Percentiles rank a stretch among this genome's conserved stretches.
Conservation (phyloP, 768 basidiomycete species). For the Collybiopsis luxurians region DNA sequence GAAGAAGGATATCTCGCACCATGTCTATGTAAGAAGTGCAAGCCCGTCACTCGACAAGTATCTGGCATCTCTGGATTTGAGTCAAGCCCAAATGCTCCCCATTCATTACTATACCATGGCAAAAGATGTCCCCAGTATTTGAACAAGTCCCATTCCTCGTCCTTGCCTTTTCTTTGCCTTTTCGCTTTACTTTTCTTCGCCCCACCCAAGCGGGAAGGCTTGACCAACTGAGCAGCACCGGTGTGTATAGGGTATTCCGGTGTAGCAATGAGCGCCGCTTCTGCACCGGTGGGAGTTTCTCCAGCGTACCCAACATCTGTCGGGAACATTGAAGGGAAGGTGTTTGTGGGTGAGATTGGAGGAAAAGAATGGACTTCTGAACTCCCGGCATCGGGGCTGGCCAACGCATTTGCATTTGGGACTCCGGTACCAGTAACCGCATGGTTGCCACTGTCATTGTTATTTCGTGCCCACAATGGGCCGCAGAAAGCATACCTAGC, state of each 20-base stretch:
- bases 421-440: background rate
- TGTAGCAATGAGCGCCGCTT: slow-evolving; percentile 67
- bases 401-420: slow-evolving; percentile 29
- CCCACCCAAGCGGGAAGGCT: slow-evolving; percentile 37
- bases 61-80: slow-evolving; percentile 69
- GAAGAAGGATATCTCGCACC: slow-evolving; percentile 70
- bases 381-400: slow-evolving; percentile 70
- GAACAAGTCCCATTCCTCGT: slow-evolving; percentile 60
- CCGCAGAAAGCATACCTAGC: slow-evolving; percentile 47
- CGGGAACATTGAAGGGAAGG: slow-evolving; percentile 70
- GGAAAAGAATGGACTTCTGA: slow-evolving; percentile 69
- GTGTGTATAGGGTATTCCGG: slow-evolving; percentile 79
- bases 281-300: slow-evolving; percentile 76
- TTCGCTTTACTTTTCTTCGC: slow-evolving; percentile 17
- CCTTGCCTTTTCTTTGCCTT: slow-evolving; percentile 22
- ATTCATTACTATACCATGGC: slow-evolving; percentile 81
- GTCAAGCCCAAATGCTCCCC: slow-evolving; percentile 67
- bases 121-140: slow-evolving; percentile 82
- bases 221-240: slow-evolving; percentile 61
- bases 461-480: slow-evolving; percentile 36
- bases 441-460: slow-evolving; percentile 7
- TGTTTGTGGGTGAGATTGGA: slow-evolving; percentile 71
- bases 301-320: slow-evolving; percentile 76
- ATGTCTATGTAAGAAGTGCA: slow-evolving; percentile 81
- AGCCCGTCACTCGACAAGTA: slow-evolving; percentile 65